These are phyloP conservation scores for Thalassiosira livingstoniorum DNA, from an alignment of 352 stramenopile species.

Conservation along the genomic window DNA sequence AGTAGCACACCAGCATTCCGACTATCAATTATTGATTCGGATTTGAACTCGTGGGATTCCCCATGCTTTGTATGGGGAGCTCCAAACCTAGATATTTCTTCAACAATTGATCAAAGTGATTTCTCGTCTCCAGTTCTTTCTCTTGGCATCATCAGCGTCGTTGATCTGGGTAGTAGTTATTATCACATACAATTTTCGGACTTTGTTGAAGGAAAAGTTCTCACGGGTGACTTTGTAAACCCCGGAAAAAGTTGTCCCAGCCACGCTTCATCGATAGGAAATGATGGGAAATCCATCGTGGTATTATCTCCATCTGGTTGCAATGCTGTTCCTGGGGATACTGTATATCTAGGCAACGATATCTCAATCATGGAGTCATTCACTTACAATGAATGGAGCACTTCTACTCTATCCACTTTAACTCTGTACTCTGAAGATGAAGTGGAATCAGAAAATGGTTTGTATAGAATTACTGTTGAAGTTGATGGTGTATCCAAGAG, in stretches of 20 bases:
- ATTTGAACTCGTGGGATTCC: conserved; percentile 56
- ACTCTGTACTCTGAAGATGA: conserved; percentile 62
- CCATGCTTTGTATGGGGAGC: conserved; percentile 64
- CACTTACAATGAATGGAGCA: conserved; percentile 51
- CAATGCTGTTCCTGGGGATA: conserved; percentile 45
- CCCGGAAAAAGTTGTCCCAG: conserved; percentile 55
- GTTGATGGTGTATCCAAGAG: conserved; percentile 51
- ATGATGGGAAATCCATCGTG: conserved; percentile 64
- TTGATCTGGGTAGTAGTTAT: conserved; percentile 40
- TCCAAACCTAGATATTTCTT: conserved; percentile 51
- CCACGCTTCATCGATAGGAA: conserved; percentile 49
- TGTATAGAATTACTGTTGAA: conserved; percentile 81
- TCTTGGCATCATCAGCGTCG: conserved; percentile 35
- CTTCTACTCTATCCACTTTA: conserved; percentile 61
- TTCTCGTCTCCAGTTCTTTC: conserved; percentile 51
- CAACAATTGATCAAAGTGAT: conserved; percentile 46
- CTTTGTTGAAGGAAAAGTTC: conserved; percentile 63
- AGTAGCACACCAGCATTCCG: conserved; percentile 52
- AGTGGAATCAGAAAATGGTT: conserved; percentile 62
- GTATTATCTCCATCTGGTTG: conserved; percentile 47
- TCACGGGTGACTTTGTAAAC: conserved; percentile 61
- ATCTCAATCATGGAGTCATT: conserved; percentile 61
- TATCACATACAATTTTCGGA: conserved; percentile 47
- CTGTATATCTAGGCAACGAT: conserved; percentile 50
- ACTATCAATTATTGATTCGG: conserved; percentile 52